Conservation (phyloP, 2,329 filamentous ascomycete species). For the Aureobasidium sp. region DNA sequence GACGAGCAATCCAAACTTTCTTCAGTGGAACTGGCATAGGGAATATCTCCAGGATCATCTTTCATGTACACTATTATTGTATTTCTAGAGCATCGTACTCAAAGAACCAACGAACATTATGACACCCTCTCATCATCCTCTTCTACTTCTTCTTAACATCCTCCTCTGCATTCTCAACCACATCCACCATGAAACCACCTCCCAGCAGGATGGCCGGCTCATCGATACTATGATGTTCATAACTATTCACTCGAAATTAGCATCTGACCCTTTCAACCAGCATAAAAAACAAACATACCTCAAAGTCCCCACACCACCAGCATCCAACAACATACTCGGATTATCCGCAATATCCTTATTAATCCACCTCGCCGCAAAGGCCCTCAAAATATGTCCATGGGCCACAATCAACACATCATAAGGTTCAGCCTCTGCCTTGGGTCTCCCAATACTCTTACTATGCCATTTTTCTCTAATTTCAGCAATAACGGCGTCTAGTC, state of each 20-base stretch:
- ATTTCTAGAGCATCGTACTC: too few relatives aligned
- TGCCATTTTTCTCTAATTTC: conserved; percentile 55
- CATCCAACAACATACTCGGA: conserved; percentile 70
- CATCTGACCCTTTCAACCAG: too few relatives aligned
- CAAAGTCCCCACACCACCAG: conserved; percentile 43
- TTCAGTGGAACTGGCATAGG: too few relatives aligned
- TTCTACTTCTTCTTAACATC: conserved; percentile 7
- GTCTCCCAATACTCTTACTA: conserved; percentile 43
- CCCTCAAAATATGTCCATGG: conserved; percentile 81
- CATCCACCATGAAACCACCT: conserved; percentile 43
- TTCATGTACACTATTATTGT: too few relatives aligned
- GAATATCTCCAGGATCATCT: too few relatives aligned
- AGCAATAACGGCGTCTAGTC: conserved; percentile 66
- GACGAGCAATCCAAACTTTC: too few relatives aligned
- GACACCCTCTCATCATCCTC: too few relatives aligned
- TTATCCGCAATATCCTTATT: conserved; percentile 65
- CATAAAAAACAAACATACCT: too few relatives aligned
- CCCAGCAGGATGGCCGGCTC: conserved; percentile 45
- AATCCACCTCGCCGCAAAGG: conserved; percentile 82
- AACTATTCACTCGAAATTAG: conserved; percentile 23
- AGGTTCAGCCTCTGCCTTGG: conserved; percentile 25
- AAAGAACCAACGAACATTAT: too few relatives aligned
- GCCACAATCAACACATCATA: conserved; percentile 72
- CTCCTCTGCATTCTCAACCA: conserved; percentile 34
- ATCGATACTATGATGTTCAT: conserved; percentile 41